phyloP scores from a whole-genome alignment of 2,329 filamentous ascomycete genomes.

The Pezizomycotina sp. region DNA sequence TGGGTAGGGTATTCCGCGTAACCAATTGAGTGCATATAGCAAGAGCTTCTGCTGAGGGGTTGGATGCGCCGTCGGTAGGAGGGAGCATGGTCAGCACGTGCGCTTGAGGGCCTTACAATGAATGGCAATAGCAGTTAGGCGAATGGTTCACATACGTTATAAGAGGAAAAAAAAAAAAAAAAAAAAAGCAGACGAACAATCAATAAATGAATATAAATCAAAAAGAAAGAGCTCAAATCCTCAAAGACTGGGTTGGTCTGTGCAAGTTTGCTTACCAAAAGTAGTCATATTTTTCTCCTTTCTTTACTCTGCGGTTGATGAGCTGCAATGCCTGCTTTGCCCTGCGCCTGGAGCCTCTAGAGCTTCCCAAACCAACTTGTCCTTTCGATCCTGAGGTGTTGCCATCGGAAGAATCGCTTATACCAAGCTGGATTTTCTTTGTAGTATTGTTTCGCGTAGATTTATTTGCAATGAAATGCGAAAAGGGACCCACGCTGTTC shows the following conservation, averaged over 20 bases:
- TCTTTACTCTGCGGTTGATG: conserved; percentile 24
- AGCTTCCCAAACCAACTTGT: conserved; percentile 25
- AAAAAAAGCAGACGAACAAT: not conserved
- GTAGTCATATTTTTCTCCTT: conserved; percentile 26
- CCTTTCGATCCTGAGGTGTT: conserved; percentile 23
- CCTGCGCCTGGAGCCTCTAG: conserved; percentile 21
- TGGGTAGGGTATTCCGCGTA: conserved; percentile 13
- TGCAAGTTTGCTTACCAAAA: conserved; percentile 19
- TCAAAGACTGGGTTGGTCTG: not conserved
- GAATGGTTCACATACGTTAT: not conserved
- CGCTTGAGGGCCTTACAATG: conserved; percentile 21
- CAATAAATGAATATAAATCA: too few relatives aligned
- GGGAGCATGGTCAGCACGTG: conserved; percentile 21
- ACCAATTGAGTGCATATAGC: conserved; percentile 11
- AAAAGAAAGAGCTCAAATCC: too few relatives aligned
- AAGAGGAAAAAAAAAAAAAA: not conserved
- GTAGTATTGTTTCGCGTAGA: too few relatives aligned
- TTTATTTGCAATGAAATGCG: too few relatives aligned
- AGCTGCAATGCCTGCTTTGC: conserved; percentile 26
- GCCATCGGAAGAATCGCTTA: conserved; percentile 18
- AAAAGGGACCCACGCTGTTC: too few relatives aligned
- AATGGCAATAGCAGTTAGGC: not conserved
- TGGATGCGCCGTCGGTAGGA: conserved; percentile 8
- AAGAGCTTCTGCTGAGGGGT: conserved; percentile 19
- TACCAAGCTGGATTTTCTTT: too few relatives aligned